Conservation (phyloP, 192 early-diverging fungal species). For the Mortierella hygrophila region DNA sequence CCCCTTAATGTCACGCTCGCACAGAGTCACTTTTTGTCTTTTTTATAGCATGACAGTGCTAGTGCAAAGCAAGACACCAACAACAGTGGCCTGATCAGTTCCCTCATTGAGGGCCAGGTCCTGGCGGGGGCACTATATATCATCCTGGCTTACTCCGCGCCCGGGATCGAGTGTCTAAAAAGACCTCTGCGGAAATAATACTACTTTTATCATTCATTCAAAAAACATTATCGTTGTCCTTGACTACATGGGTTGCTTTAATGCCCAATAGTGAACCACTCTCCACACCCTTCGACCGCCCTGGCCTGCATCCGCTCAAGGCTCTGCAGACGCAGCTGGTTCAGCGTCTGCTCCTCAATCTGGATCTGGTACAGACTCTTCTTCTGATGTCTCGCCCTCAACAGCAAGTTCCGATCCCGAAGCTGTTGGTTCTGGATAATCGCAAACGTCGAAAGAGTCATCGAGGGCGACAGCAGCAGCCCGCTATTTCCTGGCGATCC, state of each 20-base stretch:
- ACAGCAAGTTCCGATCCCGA: constrained; percentile 45
- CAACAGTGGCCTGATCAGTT: constrained; percentile 20
- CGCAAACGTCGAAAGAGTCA: constrained; percentile 47
- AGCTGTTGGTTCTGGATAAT: constrained; percentile 61
- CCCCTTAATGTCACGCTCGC: constrained; percentile 44
- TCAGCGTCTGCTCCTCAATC: constrained; percentile 61
- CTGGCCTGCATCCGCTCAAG: constrained; percentile 55
- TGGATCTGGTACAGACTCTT: constrained; percentile 67
- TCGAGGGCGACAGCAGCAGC: constrained; percentile 5
- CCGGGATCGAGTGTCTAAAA: constrained; percentile 53
- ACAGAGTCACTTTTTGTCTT: constrained; percentile 44
- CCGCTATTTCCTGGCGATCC: background rate
- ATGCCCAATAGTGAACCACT: constrained; percentile 58
- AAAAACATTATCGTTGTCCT: background rate
- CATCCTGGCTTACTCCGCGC: constrained; percentile 43
- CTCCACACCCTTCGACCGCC: constrained; percentile 52
- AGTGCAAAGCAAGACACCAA: constrained; percentile 44
- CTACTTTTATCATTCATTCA: background rate
- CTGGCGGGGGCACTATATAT: constrained; percentile 44
- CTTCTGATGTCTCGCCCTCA: constrained; percentile 54
- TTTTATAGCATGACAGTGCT: constrained; percentile 45
- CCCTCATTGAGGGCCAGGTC: constrained; percentile 41
- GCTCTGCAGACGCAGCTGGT: constrained; percentile 30
- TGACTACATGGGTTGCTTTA: background rate
- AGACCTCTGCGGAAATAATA: constrained; percentile 35